Evolutionary conservation across 2,329 filamentous ascomycete genomes (phyloP), one percentile per base, ranked within the genome.

Genomic region (Colletotrichum tofieldiae): DNA sequence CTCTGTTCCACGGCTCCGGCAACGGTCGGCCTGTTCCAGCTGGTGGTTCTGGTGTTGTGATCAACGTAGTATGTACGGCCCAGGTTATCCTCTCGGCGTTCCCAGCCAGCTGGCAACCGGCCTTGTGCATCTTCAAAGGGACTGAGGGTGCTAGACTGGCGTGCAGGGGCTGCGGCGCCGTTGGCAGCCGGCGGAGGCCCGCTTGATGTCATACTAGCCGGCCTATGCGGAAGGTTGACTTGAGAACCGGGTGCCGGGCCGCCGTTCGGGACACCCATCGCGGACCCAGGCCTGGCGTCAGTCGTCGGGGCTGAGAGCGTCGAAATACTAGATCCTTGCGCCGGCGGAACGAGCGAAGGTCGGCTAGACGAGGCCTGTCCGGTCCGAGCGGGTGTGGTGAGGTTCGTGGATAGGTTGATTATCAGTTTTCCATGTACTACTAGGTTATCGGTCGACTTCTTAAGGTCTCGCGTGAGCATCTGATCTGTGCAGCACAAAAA

Each of bases 381-480:
- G 29, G 87, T 86, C 74, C 90, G 90, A 74, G 92, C 89, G 8
- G 95, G 94, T 20, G 90, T 84, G 54, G 89, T 86, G 26, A 98
- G 89, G 81, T 99, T 98, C 63, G 96, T 98, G 14, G 96, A 98
- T 16, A 99, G 87, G 81, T 97, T 98, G 74, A 99, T 91, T 78
- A 99, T 99, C 67, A 99, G 90, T 84, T 98, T 98, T 74, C 96
- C 96, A 81, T 99, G 95, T 43, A 99, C 96, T 68, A 98, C 95
- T 60, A 99, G 91, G 81, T 98, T 98, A 81, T 99, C 96, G 72
- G 95, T 98, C 7, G 96, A 98, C 84, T 98, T 98, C 82, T 98
- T 98, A 43, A 99, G 88, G 82, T 99, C 96, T 76, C 95, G 89
- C 62, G 96, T 98, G 80, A 99, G 93, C 96, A 98, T 99, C 85